phyloP scores from a whole-genome alignment of 768 basidiomycete genomes.

The Leccinum incarnatum region DNA sequence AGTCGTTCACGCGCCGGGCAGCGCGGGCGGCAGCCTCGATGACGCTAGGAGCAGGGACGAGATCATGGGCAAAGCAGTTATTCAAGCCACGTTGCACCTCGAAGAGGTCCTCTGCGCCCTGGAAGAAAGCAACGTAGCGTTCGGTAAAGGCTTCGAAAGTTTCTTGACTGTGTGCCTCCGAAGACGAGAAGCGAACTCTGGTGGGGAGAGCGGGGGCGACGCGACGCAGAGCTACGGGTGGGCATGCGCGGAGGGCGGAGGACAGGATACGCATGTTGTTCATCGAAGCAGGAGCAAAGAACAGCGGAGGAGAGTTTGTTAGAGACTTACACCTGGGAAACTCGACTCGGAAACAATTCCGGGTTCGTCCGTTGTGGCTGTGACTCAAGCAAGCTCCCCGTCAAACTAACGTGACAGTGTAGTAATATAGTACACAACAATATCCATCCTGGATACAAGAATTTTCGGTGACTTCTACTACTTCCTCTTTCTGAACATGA shows the following conservation, averaged over 20 bases:
- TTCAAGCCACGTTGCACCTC: conserved; percentile 99
- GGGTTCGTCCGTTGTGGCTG: conserved; percentile 22
- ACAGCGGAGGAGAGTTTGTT: neutral
- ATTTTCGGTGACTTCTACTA: neutral
- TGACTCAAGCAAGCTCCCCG: neutral
- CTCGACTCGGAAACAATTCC: conserved; percentile 7
- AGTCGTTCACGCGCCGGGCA: conserved; percentile 91
- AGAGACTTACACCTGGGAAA: conserved; percentile 11
- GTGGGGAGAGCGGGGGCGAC: conserved; percentile 43
- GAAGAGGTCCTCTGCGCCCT: conserved; percentile 90
- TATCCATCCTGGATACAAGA: neutral
- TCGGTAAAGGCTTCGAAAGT: conserved; percentile 92
- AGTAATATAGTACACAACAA: neutral
- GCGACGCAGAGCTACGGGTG: conserved; percentile 41
- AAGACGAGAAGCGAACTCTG: conserved; percentile 36
- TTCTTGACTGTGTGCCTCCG: conserved; percentile 78
- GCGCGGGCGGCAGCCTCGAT: conserved; percentile 87
- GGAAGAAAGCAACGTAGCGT: conserved; percentile 93
- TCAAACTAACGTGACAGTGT: neutral
- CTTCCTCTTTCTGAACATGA: neutral
- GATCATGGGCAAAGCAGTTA: conserved; percentile 99
- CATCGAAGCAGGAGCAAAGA: conserved; percentile 3
- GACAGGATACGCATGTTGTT: conserved; percentile 58
- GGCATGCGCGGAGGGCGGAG: conserved; percentile 62
- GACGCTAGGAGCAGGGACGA: conserved; percentile 82